Conservation (phyloP, 352 stramenopile genomes). For the Bremia lactucae region DNA sequence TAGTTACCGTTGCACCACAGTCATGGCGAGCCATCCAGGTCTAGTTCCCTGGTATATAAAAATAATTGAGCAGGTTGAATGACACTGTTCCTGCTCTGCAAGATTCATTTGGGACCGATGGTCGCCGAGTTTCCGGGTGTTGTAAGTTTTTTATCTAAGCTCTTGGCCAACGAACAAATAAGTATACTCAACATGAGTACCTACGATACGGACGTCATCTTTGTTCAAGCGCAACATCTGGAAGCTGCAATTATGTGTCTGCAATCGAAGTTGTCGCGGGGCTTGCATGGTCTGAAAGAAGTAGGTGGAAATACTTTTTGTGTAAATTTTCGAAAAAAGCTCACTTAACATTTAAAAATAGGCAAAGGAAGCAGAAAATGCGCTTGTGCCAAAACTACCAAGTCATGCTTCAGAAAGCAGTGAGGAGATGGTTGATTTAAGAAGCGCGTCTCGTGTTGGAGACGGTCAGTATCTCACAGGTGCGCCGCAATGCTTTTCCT, state of each 20-base stretch:
- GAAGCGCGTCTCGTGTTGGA: conserved; percentile 28
- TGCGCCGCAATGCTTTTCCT: conserved; percentile 8
- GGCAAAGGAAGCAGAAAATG: conserved; percentile 49
- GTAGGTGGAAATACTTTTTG: conserved; percentile 10
- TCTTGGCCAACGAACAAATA: conserved; percentile 72
- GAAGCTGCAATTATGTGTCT: conserved; percentile 65
- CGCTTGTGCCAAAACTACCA: conserved; percentile 16
- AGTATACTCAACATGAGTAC: conserved; percentile 88
- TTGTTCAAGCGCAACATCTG: conserved; percentile 61
- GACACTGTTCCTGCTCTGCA: background rate
- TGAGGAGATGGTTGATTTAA: background rate
- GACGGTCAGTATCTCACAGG: conserved; percentile 71
- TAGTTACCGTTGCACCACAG: conserved; percentile 62
- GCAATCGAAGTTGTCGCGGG: conserved; percentile 64
- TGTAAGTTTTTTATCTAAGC: conserved; percentile 77
- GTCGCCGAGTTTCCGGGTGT: conserved; percentile 78
- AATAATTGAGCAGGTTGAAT: background rate
- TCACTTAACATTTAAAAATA: conserved; percentile 3
- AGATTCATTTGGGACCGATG: conserved; percentile 83
- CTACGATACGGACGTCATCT: conserved; percentile 85
- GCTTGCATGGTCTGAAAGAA: conserved; percentile 73
- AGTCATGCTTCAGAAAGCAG: conserved; percentile 12
- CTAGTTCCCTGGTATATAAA: background rate
- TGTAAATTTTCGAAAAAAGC: background rate
- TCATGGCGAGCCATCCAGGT: conserved; percentile 76